These are phyloP conservation scores for Uncinocarpus reesii DNA, from an alignment of 2,329 filamentous ascomycete genomes.

Conservation along the genomic window DNA sequence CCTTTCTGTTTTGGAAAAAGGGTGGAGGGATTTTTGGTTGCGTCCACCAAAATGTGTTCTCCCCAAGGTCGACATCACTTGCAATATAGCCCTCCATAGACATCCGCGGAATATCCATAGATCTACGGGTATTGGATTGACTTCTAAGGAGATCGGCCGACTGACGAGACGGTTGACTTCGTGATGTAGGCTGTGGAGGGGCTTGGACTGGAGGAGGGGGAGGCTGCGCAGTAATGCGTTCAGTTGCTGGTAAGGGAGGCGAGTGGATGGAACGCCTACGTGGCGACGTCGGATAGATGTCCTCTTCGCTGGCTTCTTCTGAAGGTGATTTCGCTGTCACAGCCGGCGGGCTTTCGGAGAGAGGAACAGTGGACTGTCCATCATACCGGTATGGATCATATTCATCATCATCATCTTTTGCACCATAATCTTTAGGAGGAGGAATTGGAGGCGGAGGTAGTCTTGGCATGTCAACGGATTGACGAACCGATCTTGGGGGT, in stretches of 20 bases:
- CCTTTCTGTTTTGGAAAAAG: constrained; percentile 67
- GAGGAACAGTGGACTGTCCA: constrained; percentile 19
- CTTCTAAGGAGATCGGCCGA: constrained; percentile 56
- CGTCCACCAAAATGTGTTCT: constrained; percentile 75
- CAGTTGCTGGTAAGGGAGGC: constrained; percentile 28
- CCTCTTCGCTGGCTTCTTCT: constrained; percentile 34
- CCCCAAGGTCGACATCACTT: constrained; percentile 69
- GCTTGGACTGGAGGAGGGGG: constrained; percentile 40
- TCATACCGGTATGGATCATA: constrained; percentile 46
- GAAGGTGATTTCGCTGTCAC: constrained; percentile 22
- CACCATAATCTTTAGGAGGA: constrained; percentile 44
- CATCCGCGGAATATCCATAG: constrained; percentile 65
- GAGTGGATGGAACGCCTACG: constrained; percentile 27
- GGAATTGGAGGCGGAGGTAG: constrained; percentile 54
- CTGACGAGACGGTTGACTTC: constrained; percentile 41
- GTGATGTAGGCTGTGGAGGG: constrained; percentile 26
- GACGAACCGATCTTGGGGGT: constrained; percentile 46
- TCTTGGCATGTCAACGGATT: constrained; percentile 61
- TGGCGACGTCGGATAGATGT: constrained; percentile 39
- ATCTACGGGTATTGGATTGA: constrained; percentile 45
- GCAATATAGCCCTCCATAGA: constrained; percentile 77
- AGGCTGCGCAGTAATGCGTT: constrained; percentile 39
- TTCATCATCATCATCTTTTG: constrained; percentile 44
- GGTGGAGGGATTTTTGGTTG: constrained; percentile 70
- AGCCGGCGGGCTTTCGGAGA: constrained; percentile 20